Percentiles rank a stretch among this genome's conserved stretches.
Evolutionary conservation across 177 flowering plant genomes (phyloP).

Genomic region (Vitis hybrid): DNA sequence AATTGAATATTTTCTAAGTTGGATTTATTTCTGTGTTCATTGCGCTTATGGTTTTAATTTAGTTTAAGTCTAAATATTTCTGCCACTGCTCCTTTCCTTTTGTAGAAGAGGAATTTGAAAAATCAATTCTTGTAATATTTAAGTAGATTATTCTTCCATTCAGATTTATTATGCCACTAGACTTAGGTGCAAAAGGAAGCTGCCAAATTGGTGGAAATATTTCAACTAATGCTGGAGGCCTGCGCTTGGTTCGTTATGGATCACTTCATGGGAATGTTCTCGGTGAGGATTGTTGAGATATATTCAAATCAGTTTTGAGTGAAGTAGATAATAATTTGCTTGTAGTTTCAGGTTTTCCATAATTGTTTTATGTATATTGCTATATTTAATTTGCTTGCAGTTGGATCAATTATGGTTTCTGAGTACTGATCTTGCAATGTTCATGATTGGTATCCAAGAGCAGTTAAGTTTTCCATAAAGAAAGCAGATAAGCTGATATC

Average conservation of each 20-base stretch:
- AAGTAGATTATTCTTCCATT: conserved; percentile 24
- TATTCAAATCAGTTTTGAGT: neutral
- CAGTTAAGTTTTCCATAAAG: no score
- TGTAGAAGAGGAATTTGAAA: neutral
- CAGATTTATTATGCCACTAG: conserved; percentile 97
- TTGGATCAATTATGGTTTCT: neutral
- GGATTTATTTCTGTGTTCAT: no score
- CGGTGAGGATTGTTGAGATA: conserved; percentile 50
- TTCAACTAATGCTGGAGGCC: conserved; percentile 98
- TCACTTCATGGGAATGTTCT: conserved; percentile 94
- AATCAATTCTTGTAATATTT: neutral
- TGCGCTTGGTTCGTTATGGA: conserved; percentile 89
- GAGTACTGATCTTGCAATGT: no score
- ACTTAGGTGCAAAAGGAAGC: conserved; percentile 99
- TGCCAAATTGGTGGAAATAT: conserved; percentile 99
- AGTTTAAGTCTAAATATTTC: neutral
- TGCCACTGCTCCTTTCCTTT: neutral
- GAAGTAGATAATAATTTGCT: neutral
- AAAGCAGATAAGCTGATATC: no score
- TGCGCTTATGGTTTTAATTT: no score
- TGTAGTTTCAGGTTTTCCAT: neutral
- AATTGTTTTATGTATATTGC: neutral
- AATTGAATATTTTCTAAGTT: no score
- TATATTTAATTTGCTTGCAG: neutral
- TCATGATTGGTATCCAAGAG: no score